Evolutionary conservation across 192 early-diverging fungal species (phyloP), one percentile per base, ranked within the genome.

Genomic region (Coemansia sp.): DNA sequence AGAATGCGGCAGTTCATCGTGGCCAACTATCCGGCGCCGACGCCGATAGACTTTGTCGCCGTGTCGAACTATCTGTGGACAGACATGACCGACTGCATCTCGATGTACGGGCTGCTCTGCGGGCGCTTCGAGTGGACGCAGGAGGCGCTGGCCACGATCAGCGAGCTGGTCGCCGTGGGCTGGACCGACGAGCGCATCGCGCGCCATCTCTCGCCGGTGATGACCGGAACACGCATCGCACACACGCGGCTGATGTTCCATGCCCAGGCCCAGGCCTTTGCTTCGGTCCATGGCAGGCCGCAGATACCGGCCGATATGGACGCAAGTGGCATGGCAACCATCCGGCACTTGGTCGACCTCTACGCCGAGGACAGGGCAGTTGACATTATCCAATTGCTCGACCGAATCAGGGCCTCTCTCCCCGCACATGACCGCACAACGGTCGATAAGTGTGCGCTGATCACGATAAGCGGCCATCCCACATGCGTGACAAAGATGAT

Each of bases 11-110:
- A 17, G 45, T 79, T 73, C 12, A 72, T 79, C 12, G 35, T 53
- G 4, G 41, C 54, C 60, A 63, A 55, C 57, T 79, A 79, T 17
- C 76, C 76, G 48, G 51, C 58, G 5, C 76, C 76, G 2, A 57
- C 37, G 22, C 58, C 63, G 7, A 73, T 79, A 5, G 45, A 79
- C 65, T 79, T 79, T 67, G 35, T 48, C n/a, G 76, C 76, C 1
- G 71, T 79, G 36, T 79, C 76, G 0, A 79, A 79, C 33, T 70
- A 64, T 17, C 64, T 73, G 41, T 73, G 76, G 71, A 34, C 72
- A 5, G 17, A 59, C 18, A 41, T 60, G 52, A 45, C 51, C 48
- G 71, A 73, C 65, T 79, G 76, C 60, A 48, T 73, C 34, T 11
- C 43, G 15, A 70, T 79, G 60, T 73, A 73, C 60, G 68, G 65